Conservation (phyloP, 2,329 filamentous ascomycete genomes). For the Alternaria sp. region DNA sequence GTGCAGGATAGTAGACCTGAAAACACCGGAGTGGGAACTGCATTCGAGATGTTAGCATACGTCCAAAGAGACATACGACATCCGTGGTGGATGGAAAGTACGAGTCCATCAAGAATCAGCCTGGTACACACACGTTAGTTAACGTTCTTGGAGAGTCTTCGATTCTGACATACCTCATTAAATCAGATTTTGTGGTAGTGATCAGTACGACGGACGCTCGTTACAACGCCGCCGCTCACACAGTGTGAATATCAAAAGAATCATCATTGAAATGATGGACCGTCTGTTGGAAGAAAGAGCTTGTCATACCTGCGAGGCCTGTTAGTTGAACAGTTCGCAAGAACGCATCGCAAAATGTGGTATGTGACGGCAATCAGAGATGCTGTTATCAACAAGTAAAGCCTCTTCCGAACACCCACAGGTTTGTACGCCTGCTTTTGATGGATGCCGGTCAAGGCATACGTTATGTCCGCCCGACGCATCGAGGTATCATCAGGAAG, state of each 20-base stretch:
- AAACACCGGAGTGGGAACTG: conserved; percentile 11
- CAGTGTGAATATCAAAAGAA: conserved; percentile 72
- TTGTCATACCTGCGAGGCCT: conserved; percentile 44
- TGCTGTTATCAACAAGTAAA: conserved; percentile 75
- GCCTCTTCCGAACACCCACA: conserved; percentile 63
- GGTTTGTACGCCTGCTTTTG: conserved; percentile 70
- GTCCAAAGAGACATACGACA: conserved; percentile 18
- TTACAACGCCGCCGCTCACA: conserved; percentile 66
- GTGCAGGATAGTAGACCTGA: background rate
- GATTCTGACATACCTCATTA: conserved; percentile 66
- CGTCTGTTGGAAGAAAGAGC: conserved; percentile 47
- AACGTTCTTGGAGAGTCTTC: background rate
- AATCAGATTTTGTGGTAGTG: conserved; percentile 74
- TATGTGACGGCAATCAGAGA: conserved; percentile 63
- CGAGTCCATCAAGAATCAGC: conserved; percentile 51
- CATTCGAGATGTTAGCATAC: conserved; percentile 32
- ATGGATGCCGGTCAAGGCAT: conserved; percentile 61
- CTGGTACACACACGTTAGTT: conserved; percentile 38
- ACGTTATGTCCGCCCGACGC: conserved; percentile 74
- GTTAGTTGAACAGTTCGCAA: conserved; percentile 22
- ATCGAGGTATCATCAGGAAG: conserved; percentile 70
- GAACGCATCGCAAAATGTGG: conserved; percentile 10
- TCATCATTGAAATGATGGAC: conserved; percentile 68
- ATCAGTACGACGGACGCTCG: conserved; percentile 63
- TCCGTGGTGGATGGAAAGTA: conserved; percentile 21